Conservation (phyloP, 352 stramenopile species). For the Phytophthora agathidicida region DNA sequence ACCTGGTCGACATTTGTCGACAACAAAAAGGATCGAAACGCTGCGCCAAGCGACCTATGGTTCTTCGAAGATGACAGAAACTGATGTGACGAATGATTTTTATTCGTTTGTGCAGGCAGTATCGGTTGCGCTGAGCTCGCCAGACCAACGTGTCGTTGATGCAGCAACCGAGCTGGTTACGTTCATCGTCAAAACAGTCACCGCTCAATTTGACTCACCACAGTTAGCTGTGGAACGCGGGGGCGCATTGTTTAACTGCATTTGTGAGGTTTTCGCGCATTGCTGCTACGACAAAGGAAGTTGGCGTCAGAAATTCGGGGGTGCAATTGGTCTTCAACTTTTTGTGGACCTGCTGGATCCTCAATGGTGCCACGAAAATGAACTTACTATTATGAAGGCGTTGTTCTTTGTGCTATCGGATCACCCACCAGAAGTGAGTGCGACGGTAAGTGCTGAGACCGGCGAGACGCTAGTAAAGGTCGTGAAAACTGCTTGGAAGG, state of each 20-base stretch:
- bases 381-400: conserved; percentile 83
- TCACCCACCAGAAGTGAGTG: conserved; percentile 83
- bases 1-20: conserved; percentile 77
- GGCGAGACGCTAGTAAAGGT: conserved; percentile 63
- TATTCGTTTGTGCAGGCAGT: conserved; percentile 70
- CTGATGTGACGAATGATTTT: conserved; percentile 62
- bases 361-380: conserved; percentile 88
- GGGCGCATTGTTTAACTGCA: conserved; percentile 74
- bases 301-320: conserved; percentile 85
- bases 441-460: conserved; percentile 76
- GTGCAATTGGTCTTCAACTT: conserved; percentile 67
- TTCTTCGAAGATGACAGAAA: conserved; percentile 57
- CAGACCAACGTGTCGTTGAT: conserved; percentile 64
- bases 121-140: conserved; percentile 67
- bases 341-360: conserved; percentile 70
- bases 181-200: conserved; percentile 59
- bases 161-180: conserved; percentile 53
- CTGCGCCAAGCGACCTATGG: conserved; percentile 79
- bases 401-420: conserved; percentile 90
- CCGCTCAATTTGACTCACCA: conserved; percentile 42
- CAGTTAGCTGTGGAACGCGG: conserved; percentile 54
- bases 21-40: conserved; percentile 80
- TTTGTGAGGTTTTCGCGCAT: conserved; percentile 85
- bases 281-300: conserved; percentile 88
- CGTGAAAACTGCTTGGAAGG: conserved; percentile 63